Conservation (phyloP, 495 filamentous ascomycete species). For the Melanomma pulvis-pyrius region DNA sequence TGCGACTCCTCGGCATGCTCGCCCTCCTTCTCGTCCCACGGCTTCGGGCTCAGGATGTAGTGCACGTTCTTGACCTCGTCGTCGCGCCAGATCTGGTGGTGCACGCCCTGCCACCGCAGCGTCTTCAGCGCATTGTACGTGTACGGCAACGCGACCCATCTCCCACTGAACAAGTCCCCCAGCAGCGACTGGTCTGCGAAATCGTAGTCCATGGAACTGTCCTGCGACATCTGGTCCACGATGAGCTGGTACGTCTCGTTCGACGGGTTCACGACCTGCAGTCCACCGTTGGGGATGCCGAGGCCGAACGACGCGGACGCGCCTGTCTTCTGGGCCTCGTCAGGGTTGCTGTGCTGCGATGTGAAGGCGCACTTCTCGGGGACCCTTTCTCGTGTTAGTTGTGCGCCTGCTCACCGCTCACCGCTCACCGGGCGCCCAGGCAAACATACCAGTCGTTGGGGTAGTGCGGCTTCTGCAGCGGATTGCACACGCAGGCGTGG, state of each 20-base stretch:
- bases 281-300: constrained; percentile 72
- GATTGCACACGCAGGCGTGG: constrained; percentile 84
- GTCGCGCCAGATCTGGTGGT: constrained; percentile 74
- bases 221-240: constrained; percentile 49
- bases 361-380: constrained; percentile 78
- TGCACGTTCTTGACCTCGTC: constrained; percentile 77
- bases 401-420: background rate
- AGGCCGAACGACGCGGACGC: constrained; percentile 57
- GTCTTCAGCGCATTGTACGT: constrained; percentile 85
- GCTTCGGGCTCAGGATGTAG: constrained; percentile 78
- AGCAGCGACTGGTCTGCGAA: constrained; percentile 80
- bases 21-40: constrained; percentile 69
- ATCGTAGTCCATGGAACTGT: constrained; percentile 57
- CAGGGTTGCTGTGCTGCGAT: constrained; percentile 62
- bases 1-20: constrained; percentile 58
- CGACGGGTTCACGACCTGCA: constrained; percentile 72
- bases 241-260: constrained; percentile 60
- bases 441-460: constrained; percentile 65
- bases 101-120: constrained; percentile 67
- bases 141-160: constrained; percentile 77
- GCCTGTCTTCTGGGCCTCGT: constrained; percentile 59
- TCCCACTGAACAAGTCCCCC: constrained; percentile 62
- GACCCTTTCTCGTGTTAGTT: constrained; percentile 49
- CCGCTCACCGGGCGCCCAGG: background rate
- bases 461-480: constrained; percentile 73